These are phyloP conservation scores for Nevesoporus exiguus DNA, from an alignment of 768 basidiomycete genomes.

Conservation along the genomic window DNA sequence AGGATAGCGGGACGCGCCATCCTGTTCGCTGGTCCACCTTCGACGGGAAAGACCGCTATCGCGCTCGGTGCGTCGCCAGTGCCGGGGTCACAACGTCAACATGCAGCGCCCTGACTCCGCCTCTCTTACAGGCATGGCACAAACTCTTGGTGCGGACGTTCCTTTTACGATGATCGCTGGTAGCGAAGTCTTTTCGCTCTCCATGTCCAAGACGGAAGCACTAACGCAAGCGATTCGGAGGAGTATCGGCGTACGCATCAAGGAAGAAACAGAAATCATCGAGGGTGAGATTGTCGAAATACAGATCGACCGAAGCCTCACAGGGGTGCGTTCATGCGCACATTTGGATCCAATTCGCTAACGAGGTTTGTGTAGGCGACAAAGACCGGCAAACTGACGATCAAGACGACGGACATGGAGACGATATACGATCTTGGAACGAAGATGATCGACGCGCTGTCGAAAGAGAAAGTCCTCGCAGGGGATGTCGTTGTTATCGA, in stretches of 20 bases:
- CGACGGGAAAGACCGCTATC: constrained; percentile 97
- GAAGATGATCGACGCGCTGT: constrained; percentile 98
- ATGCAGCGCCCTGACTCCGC: not conserved
- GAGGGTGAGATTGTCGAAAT: constrained; percentile 99
- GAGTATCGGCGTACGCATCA: constrained; percentile 96
- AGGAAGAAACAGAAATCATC: constrained; percentile 95
- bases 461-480: constrained; percentile 93
- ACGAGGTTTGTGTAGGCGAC: constrained; percentile 60
- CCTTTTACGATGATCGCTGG: constrained; percentile 98
- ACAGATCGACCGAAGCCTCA: constrained; percentile 94
- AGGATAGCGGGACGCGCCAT: constrained; percentile 95
- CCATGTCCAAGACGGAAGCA: constrained; percentile 98
- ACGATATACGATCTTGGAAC: constrained; percentile 97
- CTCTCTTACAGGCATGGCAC: constrained; percentile 79
- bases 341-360: not conserved
- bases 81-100: not conserved
- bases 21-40: constrained; percentile 95
- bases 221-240: constrained; percentile 94
- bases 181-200: constrained; percentile 96
- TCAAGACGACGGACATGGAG: constrained; percentile 99
- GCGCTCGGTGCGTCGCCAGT: constrained; percentile 68
- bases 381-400: constrained; percentile 95
- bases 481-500: constrained; percentile 97
- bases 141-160: constrained; percentile 89
- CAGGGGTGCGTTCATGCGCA: constrained; percentile 60